phyloP scores from a whole-genome alignment of 371 early-diverging fungal genomes.

The Umbelopsis sp. region DNA sequence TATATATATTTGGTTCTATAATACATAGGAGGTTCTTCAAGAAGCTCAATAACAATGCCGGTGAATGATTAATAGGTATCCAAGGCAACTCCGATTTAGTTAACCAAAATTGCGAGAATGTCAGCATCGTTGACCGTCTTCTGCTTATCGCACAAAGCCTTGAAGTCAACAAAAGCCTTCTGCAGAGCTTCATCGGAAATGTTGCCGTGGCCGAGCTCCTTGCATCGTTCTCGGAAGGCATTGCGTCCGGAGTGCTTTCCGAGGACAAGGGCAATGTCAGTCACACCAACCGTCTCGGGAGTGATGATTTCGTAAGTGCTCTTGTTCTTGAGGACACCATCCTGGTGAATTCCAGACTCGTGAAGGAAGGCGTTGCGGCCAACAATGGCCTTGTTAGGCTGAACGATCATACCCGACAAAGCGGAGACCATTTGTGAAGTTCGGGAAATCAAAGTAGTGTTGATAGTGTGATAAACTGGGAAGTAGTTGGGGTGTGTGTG shows the following conservation, averaged over 20 bases:
- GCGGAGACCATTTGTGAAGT: constrained; percentile 88
- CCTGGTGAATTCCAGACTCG: constrained; percentile 98
- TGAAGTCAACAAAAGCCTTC: constrained; percentile 84
- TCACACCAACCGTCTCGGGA: constrained; percentile 89
- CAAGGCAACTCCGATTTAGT: constrained; percentile 47
- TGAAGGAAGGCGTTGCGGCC: constrained; percentile 97
- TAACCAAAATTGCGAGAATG: constrained; percentile 82
- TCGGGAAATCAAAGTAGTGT: constrained; percentile 85
- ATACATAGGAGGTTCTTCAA: constrained; percentile 8
- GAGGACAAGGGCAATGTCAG: constrained; percentile 82
- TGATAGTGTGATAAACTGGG: constrained; percentile 88
- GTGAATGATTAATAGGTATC: background rate
- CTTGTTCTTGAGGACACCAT: constrained; percentile 94
- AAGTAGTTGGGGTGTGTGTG: constrained; percentile 84
- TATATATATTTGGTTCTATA: background rate
- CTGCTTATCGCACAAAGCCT: constrained; percentile 88
- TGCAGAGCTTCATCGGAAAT: constrained; percentile 72
- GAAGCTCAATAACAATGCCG: background rate
- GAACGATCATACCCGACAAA: constrained; percentile 91
- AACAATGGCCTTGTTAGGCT: constrained; percentile 97
- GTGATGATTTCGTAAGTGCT: constrained; percentile 95
- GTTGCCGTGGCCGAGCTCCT: constrained; percentile 77
- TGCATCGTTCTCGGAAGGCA: constrained; percentile 85
- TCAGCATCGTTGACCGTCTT: constrained; percentile 92
- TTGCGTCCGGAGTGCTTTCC: constrained; percentile 97